Evolutionary conservation across 2,329 filamentous ascomycete genomes (phyloP), one percentile per base, ranked within the genome.

Genomic region (Exophiala bonariae): DNA sequence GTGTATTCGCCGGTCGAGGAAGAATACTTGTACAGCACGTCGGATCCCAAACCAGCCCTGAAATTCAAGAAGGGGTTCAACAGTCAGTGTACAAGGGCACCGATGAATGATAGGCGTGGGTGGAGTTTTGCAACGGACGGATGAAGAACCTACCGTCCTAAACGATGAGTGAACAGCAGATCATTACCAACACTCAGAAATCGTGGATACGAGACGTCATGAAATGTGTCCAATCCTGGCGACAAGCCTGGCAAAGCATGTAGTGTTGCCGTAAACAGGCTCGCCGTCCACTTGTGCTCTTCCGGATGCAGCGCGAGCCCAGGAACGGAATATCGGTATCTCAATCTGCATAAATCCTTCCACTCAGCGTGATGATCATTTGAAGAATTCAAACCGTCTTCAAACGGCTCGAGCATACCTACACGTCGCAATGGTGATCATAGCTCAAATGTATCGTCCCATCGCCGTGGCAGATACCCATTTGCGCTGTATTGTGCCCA

Each of bases 341-440:
- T 37, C 35, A 37, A 37, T 37, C 35, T 37, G 19, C 7, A 17
- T 20, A 19, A 37, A 18, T 19, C 18, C 14, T 18, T 37, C 19
- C 18, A 34, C 7, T 19, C 18, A 18, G 35, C 10, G 35, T 19
- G 14, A 16, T 31, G 9, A 9, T 31, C 28, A n/a, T 9, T 31
- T 31, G 8, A 16, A 17, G n/a, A n/a, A n/a, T n/a, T n/a, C n/a
- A n/a, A n/a, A n/a, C n/a, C n/a, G n/a, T n/a, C n/a, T n/a, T n/a
- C n/a, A n/a, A n/a, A n/a, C n/a, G 35, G 18, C 6, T 16, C 9
- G 11, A 19, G 11, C 35, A 19, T 19, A 37, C 35, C 4, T 37
- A 22, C n/a, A n/a, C n/a, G n/a, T 37, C 35, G 19, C 35, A 37
- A 20, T 37, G 35, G 19, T 37, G 35, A n/a, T 37, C 35, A 20